Evolutionary conservation across 805 yeast genomes (phyloP).

Genomic region (Suhomyces tanzawaensis): DNA sequence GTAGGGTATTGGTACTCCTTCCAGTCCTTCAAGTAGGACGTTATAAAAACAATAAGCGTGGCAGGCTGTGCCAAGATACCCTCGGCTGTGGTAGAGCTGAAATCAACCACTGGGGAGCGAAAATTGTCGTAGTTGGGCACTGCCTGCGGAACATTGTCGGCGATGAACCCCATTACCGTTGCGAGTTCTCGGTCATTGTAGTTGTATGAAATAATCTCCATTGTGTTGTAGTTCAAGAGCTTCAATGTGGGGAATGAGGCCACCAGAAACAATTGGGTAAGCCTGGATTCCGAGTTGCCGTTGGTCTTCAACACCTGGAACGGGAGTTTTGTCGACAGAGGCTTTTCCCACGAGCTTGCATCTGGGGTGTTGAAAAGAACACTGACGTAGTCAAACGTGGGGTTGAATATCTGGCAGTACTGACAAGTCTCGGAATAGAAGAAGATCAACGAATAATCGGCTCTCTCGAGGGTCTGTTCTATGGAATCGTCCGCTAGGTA

Average conservation of each 20-base stretch:
- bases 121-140: conserved; percentile 22
- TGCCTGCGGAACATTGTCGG: conserved; percentile 11
- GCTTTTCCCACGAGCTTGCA: conserved; percentile 15
- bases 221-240: conserved; percentile 43
- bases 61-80: conserved; percentile 8
- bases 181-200: conserved; percentile 22
- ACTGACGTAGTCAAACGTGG: conserved; percentile 38
- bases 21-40: conserved; percentile 29
- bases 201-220: conserved; percentile 35
- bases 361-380: conserved; percentile 42
- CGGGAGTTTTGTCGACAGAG: not conserved
- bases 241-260: conserved; percentile 49
- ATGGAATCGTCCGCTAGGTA: conserved; percentile 9
- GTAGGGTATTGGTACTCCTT: conserved; percentile 27
- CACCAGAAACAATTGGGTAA: conserved; percentile 40
- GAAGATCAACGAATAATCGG: conserved; percentile 41
- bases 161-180: conserved; percentile 16
- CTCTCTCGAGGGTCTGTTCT: conserved; percentile 15
- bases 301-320: conserved; percentile 35
- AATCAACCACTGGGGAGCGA: conserved; percentile 15
- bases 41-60: conserved; percentile 24
- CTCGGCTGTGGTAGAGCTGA: conserved; percentile 10
- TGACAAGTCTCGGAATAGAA: conserved; percentile 43
- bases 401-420: conserved; percentile 32
- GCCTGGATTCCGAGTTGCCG: conserved; percentile 24